Evolutionary conservation across 805 yeast species (phyloP).

Genomic region (Cyberlindnera japonica): DNA sequence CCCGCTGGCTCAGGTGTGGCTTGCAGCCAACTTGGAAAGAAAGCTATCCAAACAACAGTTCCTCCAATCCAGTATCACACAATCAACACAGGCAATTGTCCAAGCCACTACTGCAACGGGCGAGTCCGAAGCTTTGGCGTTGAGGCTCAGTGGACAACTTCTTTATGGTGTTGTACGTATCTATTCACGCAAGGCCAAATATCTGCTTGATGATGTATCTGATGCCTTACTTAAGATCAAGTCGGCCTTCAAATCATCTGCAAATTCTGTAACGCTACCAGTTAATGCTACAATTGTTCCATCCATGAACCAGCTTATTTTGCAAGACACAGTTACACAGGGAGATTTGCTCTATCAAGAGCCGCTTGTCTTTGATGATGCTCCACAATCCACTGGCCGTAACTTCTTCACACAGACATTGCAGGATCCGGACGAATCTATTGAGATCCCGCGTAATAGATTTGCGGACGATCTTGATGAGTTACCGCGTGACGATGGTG

Average conservation of each 20-base stretch:
- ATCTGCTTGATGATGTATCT: slow-evolving; percentile 76
- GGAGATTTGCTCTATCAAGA: slow-evolving; percentile 69
- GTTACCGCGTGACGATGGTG: slow-evolving; percentile 38
- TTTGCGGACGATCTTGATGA: slow-evolving; percentile 28
- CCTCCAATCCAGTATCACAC: slow-evolving; percentile 64
- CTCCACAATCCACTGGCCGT: slow-evolving; percentile 3
- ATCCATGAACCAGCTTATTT: slow-evolving; percentile 53
- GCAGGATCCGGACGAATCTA: slow-evolving; percentile 47
- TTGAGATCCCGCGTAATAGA: slow-evolving; percentile 62
- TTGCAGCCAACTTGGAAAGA: slow-evolving; percentile 85
- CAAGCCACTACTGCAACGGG: slow-evolving; percentile 31
- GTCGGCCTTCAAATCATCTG: slow-evolving; percentile 51
- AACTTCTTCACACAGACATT: slow-evolving; percentile 17
- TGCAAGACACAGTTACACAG: slow-evolving; percentile 77
- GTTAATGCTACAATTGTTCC: slow-evolving; percentile 58
- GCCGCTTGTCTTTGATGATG: slow-evolving; percentile 39
- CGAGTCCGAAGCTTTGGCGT: slow-evolving; percentile 57
- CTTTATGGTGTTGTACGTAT: slow-evolving; percentile 84
- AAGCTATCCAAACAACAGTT: slow-evolving; percentile 70
- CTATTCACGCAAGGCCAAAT: slow-evolving; percentile 80
- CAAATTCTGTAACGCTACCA: slow-evolving; percentile 51
- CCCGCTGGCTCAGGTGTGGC: slow-evolving; percentile 87
- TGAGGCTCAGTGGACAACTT: slow-evolving; percentile 81
- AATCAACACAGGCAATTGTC: slow-evolving; percentile 64
- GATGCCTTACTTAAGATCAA: slow-evolving; percentile 71